These are phyloP conservation scores for Ophiocordyceps camponoti-saundersi DNA, from an alignment of 2,329 filamentous ascomycete species.

Conservation along the genomic window DNA sequence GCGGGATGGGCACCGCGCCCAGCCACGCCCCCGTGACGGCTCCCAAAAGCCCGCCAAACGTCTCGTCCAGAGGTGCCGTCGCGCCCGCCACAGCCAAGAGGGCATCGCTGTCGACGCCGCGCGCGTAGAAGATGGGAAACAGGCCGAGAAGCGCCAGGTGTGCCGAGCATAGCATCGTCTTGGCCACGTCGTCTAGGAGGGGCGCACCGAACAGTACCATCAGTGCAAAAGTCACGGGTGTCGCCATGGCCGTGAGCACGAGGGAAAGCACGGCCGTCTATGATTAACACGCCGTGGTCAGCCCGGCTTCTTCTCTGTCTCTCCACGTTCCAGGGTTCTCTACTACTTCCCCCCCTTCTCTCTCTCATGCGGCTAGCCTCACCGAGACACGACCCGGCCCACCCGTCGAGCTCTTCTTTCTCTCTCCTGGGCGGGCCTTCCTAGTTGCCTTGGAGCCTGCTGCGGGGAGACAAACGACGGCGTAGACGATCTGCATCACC, in stretches of 20 bases:
- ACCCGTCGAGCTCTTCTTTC: constrained; percentile 31
- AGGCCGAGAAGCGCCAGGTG: constrained; percentile 68
- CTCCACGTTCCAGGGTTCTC: neutral
- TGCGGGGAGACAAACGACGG: constrained; percentile 44
- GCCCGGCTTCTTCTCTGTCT: neutral
- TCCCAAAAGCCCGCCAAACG: constrained; percentile 69
- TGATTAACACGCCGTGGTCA: neutral
- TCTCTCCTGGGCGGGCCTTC: constrained; percentile 35
- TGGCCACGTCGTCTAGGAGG: constrained; percentile 58
- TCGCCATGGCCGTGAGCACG: constrained; percentile 51
- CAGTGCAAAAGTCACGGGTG: constrained; percentile 41
- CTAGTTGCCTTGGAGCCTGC: constrained; percentile 28
- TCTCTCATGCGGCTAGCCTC: constrained; percentile 6
- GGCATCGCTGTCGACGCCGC: constrained; percentile 54
- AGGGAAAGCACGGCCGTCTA: constrained; percentile 29
- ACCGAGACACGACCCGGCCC: constrained; percentile 29
- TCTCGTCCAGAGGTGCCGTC: constrained; percentile 60
- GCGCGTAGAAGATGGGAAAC: constrained; percentile 70
- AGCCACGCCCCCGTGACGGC: constrained; percentile 73
- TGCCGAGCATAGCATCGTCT: constrained; percentile 65
- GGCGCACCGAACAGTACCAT: constrained; percentile 87
- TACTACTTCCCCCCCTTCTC: neutral
- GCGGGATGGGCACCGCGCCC: constrained; percentile 82
- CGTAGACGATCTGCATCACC: constrained; percentile 46
- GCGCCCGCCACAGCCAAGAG: constrained; percentile 57